Evolutionary conservation across 2,329 filamentous ascomycete species (phyloP), one percentile per base, ranked within the genome.

Genomic region (Xylaria arbuscula): DNA sequence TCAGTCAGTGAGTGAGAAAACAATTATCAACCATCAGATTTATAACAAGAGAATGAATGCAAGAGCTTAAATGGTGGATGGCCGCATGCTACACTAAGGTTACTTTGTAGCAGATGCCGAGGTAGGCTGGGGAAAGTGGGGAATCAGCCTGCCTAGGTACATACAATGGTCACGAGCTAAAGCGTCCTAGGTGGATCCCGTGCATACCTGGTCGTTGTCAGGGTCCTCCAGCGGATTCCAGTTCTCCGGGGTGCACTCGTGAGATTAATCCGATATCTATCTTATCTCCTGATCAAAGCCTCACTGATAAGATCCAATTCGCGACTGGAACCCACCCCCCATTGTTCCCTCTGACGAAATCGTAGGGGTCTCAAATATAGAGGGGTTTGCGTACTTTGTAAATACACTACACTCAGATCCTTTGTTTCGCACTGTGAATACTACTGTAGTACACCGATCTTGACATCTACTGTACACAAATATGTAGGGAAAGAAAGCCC

Each of bases 301-400:
- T 36, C 32, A 24, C 32, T 54, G 32, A 54, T 54, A 42, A 53
- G 50, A 53, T 53, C 50, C 15, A 53, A 34, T n/a, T n/a, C n/a
- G 1, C 40, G 11, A 17, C 15, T 17, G 11, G 17, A 48, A 10
- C 61, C 61, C 36, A 32, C 13, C 34, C 61, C n/a, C 36, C 15
- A 40, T 38, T 50, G n/a, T 48, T 22, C 17, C 32, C 50, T 71
- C 57, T 71, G 69, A 71, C 64, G 61, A 64, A 67, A 70, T 69
- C 57, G 28, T 53, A 47, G 17, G 61, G 58, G 36, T 64, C 62
- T 62, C 45, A 53, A 45, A 59, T 28, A 42, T 62, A 48, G 64
- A 62, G 64, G 61, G 68, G 55, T 53, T 57, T 40, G n/a, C n/a
- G n/a, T 61, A n/a, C 34, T n/a, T n/a, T n/a, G 7, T n/a, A 2